phyloP scores from a whole-genome alignment of 148 eudicot genomes.

The Persicaria tinctoria region DNA sequence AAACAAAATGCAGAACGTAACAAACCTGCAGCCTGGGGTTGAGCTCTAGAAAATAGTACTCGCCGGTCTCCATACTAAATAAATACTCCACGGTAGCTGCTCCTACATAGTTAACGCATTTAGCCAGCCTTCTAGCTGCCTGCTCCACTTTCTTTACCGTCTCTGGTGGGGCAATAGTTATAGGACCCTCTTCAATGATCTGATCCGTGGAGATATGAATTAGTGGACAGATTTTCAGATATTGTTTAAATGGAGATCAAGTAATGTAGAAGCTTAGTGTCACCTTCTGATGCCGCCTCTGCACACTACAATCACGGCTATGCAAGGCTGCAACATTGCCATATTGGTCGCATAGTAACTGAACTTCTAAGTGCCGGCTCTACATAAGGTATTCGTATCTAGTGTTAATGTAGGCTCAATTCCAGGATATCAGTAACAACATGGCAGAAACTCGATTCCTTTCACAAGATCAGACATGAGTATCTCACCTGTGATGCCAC shows the following conservation, averaged over 20 bases:
- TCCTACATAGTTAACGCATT: conserved; percentile 83
- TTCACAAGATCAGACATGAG: neutral
- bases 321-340: conserved; percentile 99
- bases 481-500: conserved; percentile 88
- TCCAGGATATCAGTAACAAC: neutral
- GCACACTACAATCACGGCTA: conserved; percentile 98
- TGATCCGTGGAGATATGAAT: neutral
- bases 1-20: too few species aligned
- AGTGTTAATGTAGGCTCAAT: conserved; percentile 1
- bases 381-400: conserved; percentile 24
- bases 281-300: conserved; percentile 30
- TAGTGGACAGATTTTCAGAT: neutral
- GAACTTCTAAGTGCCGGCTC: conserved; percentile 99
- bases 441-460: neutral
- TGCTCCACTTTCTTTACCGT: conserved; percentile 83
- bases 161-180: conserved; percentile 87
- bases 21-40: conserved; percentile 94
- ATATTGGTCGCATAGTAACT: conserved; percentile 88
- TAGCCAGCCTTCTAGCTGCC: conserved; percentile 98
- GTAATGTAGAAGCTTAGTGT: neutral
- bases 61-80: conserved; percentile 96
- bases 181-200: conserved; percentile 80
- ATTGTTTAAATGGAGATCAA: neutral
- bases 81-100: conserved; percentile 98
- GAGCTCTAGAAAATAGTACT: conserved; percentile 87